phyloP scores from a whole-genome alignment of 1,139 yeast genomes.

The Kodamaea fungicola region DNA sequence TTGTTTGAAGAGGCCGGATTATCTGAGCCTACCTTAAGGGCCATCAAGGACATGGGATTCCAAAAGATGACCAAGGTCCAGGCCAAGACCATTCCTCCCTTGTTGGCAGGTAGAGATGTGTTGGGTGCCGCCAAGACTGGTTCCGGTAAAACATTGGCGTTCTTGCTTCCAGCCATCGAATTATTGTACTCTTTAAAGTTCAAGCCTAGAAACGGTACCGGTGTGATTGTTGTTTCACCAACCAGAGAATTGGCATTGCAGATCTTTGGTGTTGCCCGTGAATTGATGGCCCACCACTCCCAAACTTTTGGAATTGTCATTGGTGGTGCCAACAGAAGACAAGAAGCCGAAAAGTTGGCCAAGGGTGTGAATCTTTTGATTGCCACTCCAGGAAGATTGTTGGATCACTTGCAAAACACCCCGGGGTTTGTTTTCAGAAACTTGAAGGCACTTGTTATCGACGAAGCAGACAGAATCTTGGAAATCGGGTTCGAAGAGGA shows the following conservation, averaged over 20 bases:
- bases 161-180: conserved; percentile 92
- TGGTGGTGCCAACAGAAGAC: conserved; percentile 98
- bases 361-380: conserved; percentile 92
- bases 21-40: conserved; percentile 76
- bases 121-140: conserved; percentile 98
- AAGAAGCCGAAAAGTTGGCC: conserved; percentile 88
- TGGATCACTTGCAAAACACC: conserved; percentile 95
- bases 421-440: conserved; percentile 92
- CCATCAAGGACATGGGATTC: conserved; percentile 85
- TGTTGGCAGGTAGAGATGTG: conserved; percentile 92
- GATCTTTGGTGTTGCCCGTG: conserved; percentile 95
- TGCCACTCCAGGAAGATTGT: conserved; percentile 96
- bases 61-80: conserved; percentile 89
- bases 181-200: conserved; percentile 81
- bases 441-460: conserved; percentile 88
- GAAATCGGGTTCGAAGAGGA: conserved; percentile 98
- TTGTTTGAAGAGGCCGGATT: conserved; percentile 54
- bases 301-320: conserved; percentile 96
- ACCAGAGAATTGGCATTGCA: conserved; percentile 93
- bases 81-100: conserved; percentile 90
- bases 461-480: conserved; percentile 94
- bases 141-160: conserved; percentile 95
- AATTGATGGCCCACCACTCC: conserved; percentile 83
- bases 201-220: conserved; percentile 91
- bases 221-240: conserved; percentile 83